These are phyloP conservation scores for Trichoderma breve DNA, from an alignment of 2,329 filamentous ascomycete genomes.

Conservation along the genomic window DNA sequence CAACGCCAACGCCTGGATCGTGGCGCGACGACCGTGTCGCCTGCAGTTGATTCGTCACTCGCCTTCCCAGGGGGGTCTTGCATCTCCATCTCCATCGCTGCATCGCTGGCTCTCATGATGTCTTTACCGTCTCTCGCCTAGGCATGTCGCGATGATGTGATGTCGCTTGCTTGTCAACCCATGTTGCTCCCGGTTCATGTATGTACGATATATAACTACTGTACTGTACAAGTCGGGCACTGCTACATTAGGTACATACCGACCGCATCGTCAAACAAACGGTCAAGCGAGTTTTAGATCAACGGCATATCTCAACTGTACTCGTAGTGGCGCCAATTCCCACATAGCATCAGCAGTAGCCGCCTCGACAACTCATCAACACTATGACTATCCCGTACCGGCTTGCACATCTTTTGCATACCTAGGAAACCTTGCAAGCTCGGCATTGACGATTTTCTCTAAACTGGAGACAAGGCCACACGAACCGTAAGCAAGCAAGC, in stretches of 20 bases:
- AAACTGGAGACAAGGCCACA: background rate
- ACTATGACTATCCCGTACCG: background rate
- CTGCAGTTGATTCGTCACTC: constrained; percentile 2
- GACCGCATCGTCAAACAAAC: background rate
- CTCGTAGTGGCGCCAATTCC: background rate
- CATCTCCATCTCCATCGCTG: background rate
- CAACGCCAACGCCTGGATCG: background rate
- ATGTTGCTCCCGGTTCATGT: background rate
- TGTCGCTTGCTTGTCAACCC: background rate
- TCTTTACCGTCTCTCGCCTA: background rate
- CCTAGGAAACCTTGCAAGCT: background rate
- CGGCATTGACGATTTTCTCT: background rate
- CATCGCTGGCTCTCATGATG: background rate
- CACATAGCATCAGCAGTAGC: background rate
- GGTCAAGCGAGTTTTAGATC: background rate
- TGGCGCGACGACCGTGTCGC: background rate
- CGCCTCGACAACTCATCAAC: background rate
- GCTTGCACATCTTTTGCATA: background rate
- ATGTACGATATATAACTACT: background rate
- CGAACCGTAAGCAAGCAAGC: constrained; percentile 15
- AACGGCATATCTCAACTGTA: background rate
- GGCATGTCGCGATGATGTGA: constrained; percentile 13
- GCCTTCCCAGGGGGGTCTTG: background rate
- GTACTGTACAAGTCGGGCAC: background rate
- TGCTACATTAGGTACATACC: background rate